Evolutionary conservation across 441 rosid genomes (phyloP), one percentile per base, ranked within the genome.

Genomic region (Populus hybrid): DNA sequence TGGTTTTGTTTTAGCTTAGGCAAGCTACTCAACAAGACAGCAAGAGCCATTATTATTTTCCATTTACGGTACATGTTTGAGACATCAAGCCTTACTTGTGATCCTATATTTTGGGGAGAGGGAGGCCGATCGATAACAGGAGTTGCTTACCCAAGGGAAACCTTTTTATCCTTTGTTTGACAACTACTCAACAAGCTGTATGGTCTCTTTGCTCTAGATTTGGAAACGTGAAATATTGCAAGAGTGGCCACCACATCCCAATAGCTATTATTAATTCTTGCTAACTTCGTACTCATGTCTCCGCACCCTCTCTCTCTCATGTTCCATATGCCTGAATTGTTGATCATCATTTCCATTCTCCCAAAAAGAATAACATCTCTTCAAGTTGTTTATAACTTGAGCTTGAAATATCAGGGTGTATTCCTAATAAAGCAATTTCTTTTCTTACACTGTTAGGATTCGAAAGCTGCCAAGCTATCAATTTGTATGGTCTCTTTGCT

Each of bases 211-310:
- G 23, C 21, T 8, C n/a, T 26, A 40, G 8, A 65, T 63, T 23
- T 38, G 21, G 69, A 14, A 24, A 18, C 72, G 75, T 32, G n/a
- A 65, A 75, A 34, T 30, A 57, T 21, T 7, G 2, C 21, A n/a
- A 32, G 36, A 32, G 79, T 74, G 78, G 73, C 81, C 86, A 40
- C 81, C 77, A 72, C 81, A 77, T 66, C 53, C 38, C 36, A 66
- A 74, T 36, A 10, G 69, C 20, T 61, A 81, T 76, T 67, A 76
- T 73, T 34, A 61, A 61, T 81, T 76, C 73, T 80, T 82, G 81
- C 81, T 81, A 82, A 81, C 83, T 82, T 84, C 85, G 68, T 61
- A 77, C 82, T 84, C 85, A 75, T 79, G 67, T 67, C 32, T 30
- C 32, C 1, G 11, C 23, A 2, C 70, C 21, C 6, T 65, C 36